Base-by-base conservation (phyloP, 768 basidiomycete genomes). In the Suillus spraguei region DNA sequence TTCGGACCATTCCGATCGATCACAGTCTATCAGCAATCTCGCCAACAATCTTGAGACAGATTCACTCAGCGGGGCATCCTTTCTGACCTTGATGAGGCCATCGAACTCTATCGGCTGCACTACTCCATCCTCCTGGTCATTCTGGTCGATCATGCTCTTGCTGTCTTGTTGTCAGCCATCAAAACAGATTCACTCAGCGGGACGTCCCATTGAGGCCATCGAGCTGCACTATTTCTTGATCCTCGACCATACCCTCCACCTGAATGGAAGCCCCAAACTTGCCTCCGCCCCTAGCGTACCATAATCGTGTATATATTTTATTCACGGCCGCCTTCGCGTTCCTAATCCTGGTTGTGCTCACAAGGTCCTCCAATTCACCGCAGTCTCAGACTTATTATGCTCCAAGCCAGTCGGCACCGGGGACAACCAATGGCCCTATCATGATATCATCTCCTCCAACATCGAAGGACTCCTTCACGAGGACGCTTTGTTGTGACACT, bases 251-350 rank as follows among this genome's bases (percentile, higher is more conserved):
- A 46, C 46, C 42, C 32, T n/a, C 36, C 60, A 22, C 60, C 60
- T 41, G 38, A 61, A 32, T 60, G 69, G 65, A 66, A 42, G 62
- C 65, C n/a, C 60, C 70, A 46, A 66, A 63, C 8, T 36, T 68
- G 52, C 71, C 73, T 55, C 76, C 77, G 63, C 61, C 77, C 44
- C 65, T 76, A 59, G 77, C 76, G 28, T 75, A 75, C 63, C 47
- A 49, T 49, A 49, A 24, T 49, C 75, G 83, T 83, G 72, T 67
- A 78, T 77, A 61, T 60, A 33, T 33, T 65, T 61, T 36, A 61
- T 60, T 60, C 63, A 60, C 39, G 39, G 20, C 32, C 53, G 33
- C 41, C 16, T 13, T 61, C 6, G 38, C 36, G 9, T 47, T 47
- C 11, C 36, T 61, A 56, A 59, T n/a, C n/a, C n/a, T 64, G 28